Evolutionary conservation across 2,329 filamentous ascomycete genomes (phyloP).

Genomic region (Purpureocillium lavendulum): DNA sequence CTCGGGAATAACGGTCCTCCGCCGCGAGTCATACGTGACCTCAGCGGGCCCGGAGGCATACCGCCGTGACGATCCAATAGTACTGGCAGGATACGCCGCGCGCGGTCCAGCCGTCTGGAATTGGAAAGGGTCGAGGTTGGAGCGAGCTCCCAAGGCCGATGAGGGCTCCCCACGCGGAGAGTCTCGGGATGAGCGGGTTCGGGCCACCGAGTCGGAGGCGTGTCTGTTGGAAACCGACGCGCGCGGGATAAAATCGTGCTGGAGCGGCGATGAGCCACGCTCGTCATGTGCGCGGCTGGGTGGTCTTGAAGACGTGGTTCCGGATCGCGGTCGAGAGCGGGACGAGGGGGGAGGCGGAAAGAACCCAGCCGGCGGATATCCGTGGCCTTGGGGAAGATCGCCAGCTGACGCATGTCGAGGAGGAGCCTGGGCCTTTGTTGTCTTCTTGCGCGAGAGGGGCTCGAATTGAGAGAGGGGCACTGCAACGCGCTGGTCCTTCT

Average conservation of each 20-base stretch:
- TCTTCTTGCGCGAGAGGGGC: conserved; percentile 28
- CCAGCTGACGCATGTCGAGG: conserved; percentile 30
- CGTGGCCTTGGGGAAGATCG: conserved; percentile 23
- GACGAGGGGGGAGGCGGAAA: conserved; percentile 38
- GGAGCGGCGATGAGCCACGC: conserved; percentile 32
- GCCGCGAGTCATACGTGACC: conserved; percentile 14
- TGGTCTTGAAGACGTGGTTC: conserved; percentile 30
- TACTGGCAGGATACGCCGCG: conserved; percentile 22
- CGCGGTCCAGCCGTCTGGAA: conserved; percentile 41
- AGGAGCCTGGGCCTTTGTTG: conserved; percentile 11
- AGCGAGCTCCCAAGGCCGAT: conserved; percentile 17
- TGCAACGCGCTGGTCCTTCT: conserved; percentile 39
- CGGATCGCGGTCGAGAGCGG: conserved; percentile 32
- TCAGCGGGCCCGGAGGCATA: conserved; percentile 26
- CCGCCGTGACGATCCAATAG: conserved; percentile 25
- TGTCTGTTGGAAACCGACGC: conserved; percentile 27
- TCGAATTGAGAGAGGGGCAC: conserved; percentile 46
- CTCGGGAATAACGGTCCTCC: conserved; percentile 15
- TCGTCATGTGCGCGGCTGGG: conserved; percentile 23
- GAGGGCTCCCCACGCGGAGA: conserved; percentile 23
- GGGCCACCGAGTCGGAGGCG: conserved; percentile 32
- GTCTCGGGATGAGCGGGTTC: conserved; percentile 22
- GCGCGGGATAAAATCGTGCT: conserved; percentile 34
- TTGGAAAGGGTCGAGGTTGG: conserved; percentile 38
- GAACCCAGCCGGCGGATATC: conserved; percentile 40